Conservation (phyloP, 2,329 filamentous ascomycete species). For the Nothophaeocryptopus gaeumannii region DNA sequence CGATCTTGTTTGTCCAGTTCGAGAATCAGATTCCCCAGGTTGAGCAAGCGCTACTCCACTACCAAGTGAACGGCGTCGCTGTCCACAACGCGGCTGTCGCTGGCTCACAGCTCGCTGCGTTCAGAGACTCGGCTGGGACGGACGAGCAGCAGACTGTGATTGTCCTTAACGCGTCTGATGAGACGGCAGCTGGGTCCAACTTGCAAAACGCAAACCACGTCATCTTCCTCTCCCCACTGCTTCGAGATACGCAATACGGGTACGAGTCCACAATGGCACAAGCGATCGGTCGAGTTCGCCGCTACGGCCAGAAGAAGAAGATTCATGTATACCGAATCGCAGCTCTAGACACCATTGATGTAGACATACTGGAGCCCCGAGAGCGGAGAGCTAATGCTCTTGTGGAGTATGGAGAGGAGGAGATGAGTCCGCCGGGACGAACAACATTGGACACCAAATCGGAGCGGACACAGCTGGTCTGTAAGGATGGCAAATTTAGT, state of each 20-base stretch:
- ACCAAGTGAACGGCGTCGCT: conserved; percentile 36
- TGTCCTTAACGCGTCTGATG: conserved; percentile 56
- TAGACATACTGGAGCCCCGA: conserved; percentile 47
- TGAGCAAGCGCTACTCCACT: conserved; percentile 32
- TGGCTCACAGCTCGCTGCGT: conserved; percentile 20
- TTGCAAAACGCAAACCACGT: conserved; percentile 63
- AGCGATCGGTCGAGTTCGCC: conserved; percentile 59
- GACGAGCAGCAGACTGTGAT: conserved; percentile 48
- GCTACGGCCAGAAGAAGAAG: conserved; percentile 56
- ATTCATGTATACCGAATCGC: conserved; percentile 70
- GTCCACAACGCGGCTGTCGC: conserved; percentile 34
- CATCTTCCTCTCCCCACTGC: conserved; percentile 59
- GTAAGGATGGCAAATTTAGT: conserved; percentile 30
- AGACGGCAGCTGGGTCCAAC: conserved; percentile 60
- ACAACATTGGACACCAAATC: not conserved
- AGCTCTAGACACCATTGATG: conserved; percentile 66
- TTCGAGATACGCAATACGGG: conserved; percentile 49
- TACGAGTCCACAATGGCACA: conserved; percentile 61
- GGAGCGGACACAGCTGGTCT: conserved; percentile 33
- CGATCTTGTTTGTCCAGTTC: conserved; percentile 57
- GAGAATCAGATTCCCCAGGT: conserved; percentile 44
- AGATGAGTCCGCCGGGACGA: conserved; percentile 13
- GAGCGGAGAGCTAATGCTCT: conserved; percentile 36
- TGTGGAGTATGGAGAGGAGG: conserved; percentile 17
- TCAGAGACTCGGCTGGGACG: conserved; percentile 17